These are phyloP conservation scores for Microsporum ferrugineum DNA, from an alignment of 2,329 filamentous ascomycete species.

Conservation along the genomic window DNA sequence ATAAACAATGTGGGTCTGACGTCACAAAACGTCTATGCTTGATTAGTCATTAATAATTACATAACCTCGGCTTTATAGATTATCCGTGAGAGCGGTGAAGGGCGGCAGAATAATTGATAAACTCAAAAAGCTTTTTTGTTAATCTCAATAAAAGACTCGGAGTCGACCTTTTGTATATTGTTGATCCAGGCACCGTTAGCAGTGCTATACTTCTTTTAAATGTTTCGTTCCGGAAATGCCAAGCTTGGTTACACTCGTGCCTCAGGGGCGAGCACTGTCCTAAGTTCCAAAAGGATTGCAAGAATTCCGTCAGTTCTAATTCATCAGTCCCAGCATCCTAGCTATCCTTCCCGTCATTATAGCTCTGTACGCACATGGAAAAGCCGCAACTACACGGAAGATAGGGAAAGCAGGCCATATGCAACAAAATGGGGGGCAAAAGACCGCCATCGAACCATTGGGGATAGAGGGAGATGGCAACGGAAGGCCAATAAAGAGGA, in stretches of 20 bases:
- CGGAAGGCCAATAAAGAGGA: not conserved
- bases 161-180: not conserved
- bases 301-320: not conserved
- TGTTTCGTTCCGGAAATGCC: slow-evolving; percentile 9
- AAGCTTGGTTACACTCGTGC: slow-evolving; percentile 4
- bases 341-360: not conserved
- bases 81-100: not conserved
- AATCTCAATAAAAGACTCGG: not conserved
- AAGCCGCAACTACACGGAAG: not conserved
- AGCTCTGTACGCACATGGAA: not conserved
- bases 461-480: not conserved
- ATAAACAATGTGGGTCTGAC: not conserved
- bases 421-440: not conserved
- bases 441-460: not conserved
- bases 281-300: not conserved
- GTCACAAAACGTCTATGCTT: not conserved
- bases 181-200: not conserved
- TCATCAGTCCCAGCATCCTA: not conserved
- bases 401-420: not conserved
- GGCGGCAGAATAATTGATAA: not conserved
- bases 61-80: not conserved
- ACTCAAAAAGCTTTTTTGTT: not conserved
- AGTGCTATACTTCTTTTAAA: not conserved
- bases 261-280: not conserved
- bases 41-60: not conserved